A percentile compares a stretch with the other conserved stretches of the same genome.
Conservation (phyloP, 345 rosid genomes). For the Microthlaspi erraticum region DNA sequence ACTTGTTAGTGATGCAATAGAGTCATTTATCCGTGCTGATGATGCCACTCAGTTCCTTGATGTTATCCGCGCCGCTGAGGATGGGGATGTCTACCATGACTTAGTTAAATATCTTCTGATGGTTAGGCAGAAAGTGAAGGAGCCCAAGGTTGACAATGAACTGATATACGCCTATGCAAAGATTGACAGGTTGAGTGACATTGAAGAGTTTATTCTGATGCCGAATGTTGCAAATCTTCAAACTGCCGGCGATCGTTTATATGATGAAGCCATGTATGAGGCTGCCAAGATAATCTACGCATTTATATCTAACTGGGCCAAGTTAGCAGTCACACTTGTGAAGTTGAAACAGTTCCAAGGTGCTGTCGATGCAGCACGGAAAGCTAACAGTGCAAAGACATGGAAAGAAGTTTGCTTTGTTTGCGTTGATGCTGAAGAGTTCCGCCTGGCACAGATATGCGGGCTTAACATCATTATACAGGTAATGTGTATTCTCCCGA, state of each 20-base stretch:
- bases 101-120: constrained; percentile 92
- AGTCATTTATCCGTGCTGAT: constrained; percentile 97
- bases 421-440: constrained; percentile 98
- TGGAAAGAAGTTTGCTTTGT: constrained; percentile 99
- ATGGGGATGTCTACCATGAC: constrained; percentile 87
- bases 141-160: constrained; percentile 96
- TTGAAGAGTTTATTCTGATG: constrained; percentile 96
- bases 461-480: constrained; percentile 93
- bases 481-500: constrained; percentile 46
- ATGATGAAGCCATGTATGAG: constrained; percentile 84
- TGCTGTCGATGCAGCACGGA: constrained; percentile 99
- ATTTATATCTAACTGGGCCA: constrained; percentile 98
- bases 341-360: constrained; percentile 94
- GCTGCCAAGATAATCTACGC: constrained; percentile 97
- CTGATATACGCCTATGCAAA: constrained; percentile 98
- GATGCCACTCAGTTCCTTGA: constrained; percentile 79
- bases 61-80: constrained; percentile 78
- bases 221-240: constrained; percentile 99
- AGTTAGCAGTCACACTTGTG: constrained; percentile 92
- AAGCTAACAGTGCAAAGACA: constrained; percentile 99
- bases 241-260: constrained; percentile 93
- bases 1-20: constrained; percentile 93
- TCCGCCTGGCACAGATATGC: constrained; percentile 95
- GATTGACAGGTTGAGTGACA: constrained; percentile 90
- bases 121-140: constrained; percentile 98